Conservation (phyloP, 1,284 basidiomycete species). For the Papiliotrema flavescens region DNA sequence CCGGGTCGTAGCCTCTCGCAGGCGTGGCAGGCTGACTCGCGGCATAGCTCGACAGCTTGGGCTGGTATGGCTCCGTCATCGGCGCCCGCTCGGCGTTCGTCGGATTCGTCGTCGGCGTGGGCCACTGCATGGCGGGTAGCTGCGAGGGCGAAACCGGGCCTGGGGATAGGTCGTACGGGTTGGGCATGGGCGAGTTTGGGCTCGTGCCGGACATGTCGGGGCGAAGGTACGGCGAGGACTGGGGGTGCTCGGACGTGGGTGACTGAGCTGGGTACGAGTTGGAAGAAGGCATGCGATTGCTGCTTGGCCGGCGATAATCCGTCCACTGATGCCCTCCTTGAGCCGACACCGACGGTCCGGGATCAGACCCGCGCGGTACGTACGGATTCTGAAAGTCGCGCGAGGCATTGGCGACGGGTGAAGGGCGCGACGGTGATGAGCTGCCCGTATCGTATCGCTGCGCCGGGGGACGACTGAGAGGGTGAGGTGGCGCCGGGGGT, state of each 20-base stretch:
- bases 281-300: slow-evolving; percentile 22
- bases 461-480: slow-evolving; percentile 11
- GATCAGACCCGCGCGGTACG: slow-evolving; percentile 32
- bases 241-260: slow-evolving; percentile 23
- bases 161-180: slow-evolving; percentile 29
- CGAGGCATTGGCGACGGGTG: neutral
- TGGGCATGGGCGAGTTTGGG: slow-evolving; percentile 30
- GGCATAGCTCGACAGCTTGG: slow-evolving; percentile 14
- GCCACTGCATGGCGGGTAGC: neutral
- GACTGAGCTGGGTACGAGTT: slow-evolving; percentile 25
- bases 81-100: neutral
- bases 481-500: slow-evolving; percentile 29
- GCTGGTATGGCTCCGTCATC: too few relatives aligned
- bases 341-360: slow-evolving; percentile 12
- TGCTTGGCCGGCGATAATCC: slow-evolving; percentile 25
- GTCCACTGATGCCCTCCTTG: slow-evolving; percentile 18
- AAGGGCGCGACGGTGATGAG: slow-evolving; percentile 9
- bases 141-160: too few relatives aligned
- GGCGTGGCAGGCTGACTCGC: slow-evolving; percentile 39
- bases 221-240: slow-evolving; percentile 29
- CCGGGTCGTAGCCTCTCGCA: slow-evolving; percentile 23
- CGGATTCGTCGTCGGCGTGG: slow-evolving; percentile 16
- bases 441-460: slow-evolving; percentile 9
- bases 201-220: slow-evolving; percentile 13
- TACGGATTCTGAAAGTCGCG: slow-evolving; percentile 30